These are phyloP conservation scores for Leishmania major DNA, from an alignment of 208 protist species.

Conservation along the genomic window DNA sequence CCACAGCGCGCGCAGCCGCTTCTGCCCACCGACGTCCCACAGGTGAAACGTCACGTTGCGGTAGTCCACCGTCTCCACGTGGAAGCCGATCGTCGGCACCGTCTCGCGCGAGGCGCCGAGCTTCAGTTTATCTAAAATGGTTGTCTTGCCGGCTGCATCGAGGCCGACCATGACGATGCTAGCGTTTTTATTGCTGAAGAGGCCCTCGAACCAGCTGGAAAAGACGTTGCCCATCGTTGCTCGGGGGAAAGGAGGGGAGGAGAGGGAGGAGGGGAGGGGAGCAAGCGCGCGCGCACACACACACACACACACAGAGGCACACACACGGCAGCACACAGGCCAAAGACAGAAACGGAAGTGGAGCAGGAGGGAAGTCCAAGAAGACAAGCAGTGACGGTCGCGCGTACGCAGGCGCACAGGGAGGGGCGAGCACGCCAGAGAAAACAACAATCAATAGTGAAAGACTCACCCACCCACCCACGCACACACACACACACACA, in stretches of 20 bases:
- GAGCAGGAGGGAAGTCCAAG: not conserved
- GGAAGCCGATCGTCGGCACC: conserved; percentile 98
- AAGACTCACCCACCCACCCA: not conserved
- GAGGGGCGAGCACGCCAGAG: not conserved
- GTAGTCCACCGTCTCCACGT: conserved; percentile 98
- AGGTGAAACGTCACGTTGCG: conserved; percentile 98
- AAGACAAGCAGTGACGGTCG: not conserved
- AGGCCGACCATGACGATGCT: conserved; percentile 96
- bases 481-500: not conserved
- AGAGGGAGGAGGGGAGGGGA: too few relatives aligned
- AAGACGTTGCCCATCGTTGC: conserved; percentile 66
- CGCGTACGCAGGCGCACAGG: not conserved
- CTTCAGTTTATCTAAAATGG: conserved; percentile 98
- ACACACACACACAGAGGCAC: not conserved
- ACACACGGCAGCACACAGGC: not conserved
- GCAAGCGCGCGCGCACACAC: not conserved
- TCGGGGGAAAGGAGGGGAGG: too few relatives aligned
- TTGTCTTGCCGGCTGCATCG: conserved; percentile 98
- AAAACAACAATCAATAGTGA: not conserved
- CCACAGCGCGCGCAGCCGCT: conserved; percentile 96
- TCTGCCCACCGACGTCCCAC: conserved; percentile 98
- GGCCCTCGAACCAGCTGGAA: conserved; percentile 57
- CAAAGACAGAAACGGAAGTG: conserved; percentile 4
- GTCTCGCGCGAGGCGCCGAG: conserved; percentile 96
- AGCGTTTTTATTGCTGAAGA: conserved; percentile 92